Evolutionary conservation across 306 rosid species (phyloP), one percentile per base, ranked within the genome.

Genomic region (Cercis canadensis): DNA sequence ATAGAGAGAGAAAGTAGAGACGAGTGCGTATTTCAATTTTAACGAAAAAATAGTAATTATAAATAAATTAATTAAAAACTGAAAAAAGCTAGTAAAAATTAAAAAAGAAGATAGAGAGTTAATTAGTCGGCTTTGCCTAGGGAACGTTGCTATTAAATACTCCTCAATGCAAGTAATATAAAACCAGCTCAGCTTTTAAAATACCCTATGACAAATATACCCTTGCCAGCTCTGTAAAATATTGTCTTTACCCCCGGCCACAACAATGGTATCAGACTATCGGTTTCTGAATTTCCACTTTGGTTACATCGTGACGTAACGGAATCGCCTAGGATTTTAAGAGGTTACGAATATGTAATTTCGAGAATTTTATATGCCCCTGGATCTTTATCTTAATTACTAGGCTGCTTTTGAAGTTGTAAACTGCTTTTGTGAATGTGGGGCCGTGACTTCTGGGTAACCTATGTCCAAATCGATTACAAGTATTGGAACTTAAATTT

Each of bases 61-160:
- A 19, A 24, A 72, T 5, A 1, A n/a, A 53, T 14, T 24, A 37
- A 37, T 5, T 37, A 37, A 37, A 37, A 37, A 37, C 10, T 37
- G 8, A 37, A 8, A 12, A 33, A 15, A 44, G 4, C n/a, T n/a
- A n/a, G n/a, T n/a, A 1, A n/a, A 37, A 32, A 8, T 1, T 6
- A 9, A 2, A 24, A 39, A 7, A 31, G 7, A 29, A 53, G 31
- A 14, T 0, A 37, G 62, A 21, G 8, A 40, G 21, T 61, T 76
- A 60, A 79, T 74, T 74, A 74, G 84, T 69, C 90, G 87, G 88
- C 85, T 78, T 78, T 85, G 75, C 63, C 75, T 83, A 16, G 85
- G 83, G 74, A 83, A 80, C 79, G 73, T 72, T 80, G 82, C 57
- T 37, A 52, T 31, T 60, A 12, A 9, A 46, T 46, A 55, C 41